A percentile compares a stretch with the other conserved stretches of the same genome.
Conservation (phyloP, 2,329 filamentous ascomycete genomes). For the Apiospora sp. region DNA sequence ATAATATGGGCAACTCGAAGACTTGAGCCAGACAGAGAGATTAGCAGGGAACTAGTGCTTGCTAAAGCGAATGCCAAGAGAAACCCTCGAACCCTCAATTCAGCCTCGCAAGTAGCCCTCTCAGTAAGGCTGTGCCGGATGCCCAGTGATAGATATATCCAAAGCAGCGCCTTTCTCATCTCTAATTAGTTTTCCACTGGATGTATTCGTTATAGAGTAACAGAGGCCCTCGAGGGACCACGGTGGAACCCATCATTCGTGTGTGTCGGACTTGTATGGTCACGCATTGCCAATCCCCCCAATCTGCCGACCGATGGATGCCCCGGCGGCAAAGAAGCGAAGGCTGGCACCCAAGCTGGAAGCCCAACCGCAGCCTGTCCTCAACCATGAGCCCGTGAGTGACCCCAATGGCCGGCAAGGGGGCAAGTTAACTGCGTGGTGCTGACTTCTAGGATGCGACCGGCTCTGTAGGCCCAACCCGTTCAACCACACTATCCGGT, state of each 20-base stretch:
- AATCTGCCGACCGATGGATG: slow-evolving; percentile 35
- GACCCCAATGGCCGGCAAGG: slow-evolving; percentile 28
- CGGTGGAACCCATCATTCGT: slow-evolving; percentile 16
- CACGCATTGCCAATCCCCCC: slow-evolving; percentile 17
- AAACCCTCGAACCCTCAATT: slow-evolving; percentile 19
- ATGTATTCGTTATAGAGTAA: not conserved
- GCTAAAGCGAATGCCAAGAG: slow-evolving; percentile 21
- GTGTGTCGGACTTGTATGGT: slow-evolving; percentile 3
- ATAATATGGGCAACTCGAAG: slow-evolving; percentile 18
- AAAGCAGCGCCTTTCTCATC: slow-evolving; percentile 14
- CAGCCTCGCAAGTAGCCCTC: slow-evolving; percentile 25
- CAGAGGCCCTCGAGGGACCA: slow-evolving; percentile 25
- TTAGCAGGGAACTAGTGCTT: slow-evolving; percentile 16
- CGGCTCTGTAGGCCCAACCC: slow-evolving; percentile 19
- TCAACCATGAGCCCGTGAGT: slow-evolving; percentile 41
- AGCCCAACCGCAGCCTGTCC: slow-evolving; percentile 40
- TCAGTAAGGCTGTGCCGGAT: slow-evolving; percentile 24
- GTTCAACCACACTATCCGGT: slow-evolving; percentile 27
- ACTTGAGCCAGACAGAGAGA: not conserved
- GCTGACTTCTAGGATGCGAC: slow-evolving; percentile 25
- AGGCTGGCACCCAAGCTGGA: slow-evolving; percentile 47
- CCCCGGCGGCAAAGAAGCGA: slow-evolving; percentile 50
- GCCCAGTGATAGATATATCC: slow-evolving; percentile 11
- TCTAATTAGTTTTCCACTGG: not conserved
- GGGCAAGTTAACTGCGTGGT: slow-evolving; percentile 28